Conservation (phyloP, 148 eudicot genomes). For the Vaccinium macrocarpon region DNA sequence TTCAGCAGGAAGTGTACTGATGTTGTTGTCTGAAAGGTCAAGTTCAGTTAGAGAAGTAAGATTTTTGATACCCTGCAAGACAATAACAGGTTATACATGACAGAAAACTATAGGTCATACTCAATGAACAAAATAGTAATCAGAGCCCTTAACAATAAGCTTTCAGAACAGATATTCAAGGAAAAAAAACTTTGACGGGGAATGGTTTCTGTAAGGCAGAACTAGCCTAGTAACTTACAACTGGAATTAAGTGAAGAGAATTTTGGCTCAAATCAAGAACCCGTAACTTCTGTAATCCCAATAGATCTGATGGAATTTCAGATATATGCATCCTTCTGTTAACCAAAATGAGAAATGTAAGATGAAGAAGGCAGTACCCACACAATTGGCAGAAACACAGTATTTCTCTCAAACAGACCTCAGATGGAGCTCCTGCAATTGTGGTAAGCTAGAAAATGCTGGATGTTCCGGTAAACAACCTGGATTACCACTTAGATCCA, state of each 20-base stretch:
- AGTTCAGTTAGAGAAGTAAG: constrained; percentile 76
- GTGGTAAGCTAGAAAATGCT: constrained; percentile 60
- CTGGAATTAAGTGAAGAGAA: constrained; percentile 58
- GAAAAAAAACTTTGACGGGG: background rate
- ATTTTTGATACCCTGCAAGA: constrained; percentile 68
- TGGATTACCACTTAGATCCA: constrained; percentile 84
- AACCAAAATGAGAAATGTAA: constrained; percentile 22
- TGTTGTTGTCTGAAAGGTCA: constrained; percentile 80
- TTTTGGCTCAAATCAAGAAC: constrained; percentile 90
- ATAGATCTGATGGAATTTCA: constrained; percentile 67
- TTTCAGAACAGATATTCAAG: background rate
- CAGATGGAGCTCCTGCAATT: constrained; percentile 82
- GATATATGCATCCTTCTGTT: constrained; percentile 67
- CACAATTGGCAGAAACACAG: background rate
- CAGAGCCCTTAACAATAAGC: background rate
- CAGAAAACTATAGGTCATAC: background rate
- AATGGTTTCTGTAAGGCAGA: constrained; percentile 2
- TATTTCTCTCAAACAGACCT: constrained; percentile 40
- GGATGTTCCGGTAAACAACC: constrained; percentile 59
- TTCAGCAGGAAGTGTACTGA: constrained; percentile 65
- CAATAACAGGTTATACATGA: constrained; percentile 10
- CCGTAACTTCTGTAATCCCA: constrained; percentile 52
- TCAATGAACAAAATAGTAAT: background rate
- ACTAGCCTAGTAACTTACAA: constrained; percentile 30
- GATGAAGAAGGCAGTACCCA: constrained; percentile 5